Conservation (phyloP, 352 stramenopile species). For the Pythium sukuiense region DNA sequence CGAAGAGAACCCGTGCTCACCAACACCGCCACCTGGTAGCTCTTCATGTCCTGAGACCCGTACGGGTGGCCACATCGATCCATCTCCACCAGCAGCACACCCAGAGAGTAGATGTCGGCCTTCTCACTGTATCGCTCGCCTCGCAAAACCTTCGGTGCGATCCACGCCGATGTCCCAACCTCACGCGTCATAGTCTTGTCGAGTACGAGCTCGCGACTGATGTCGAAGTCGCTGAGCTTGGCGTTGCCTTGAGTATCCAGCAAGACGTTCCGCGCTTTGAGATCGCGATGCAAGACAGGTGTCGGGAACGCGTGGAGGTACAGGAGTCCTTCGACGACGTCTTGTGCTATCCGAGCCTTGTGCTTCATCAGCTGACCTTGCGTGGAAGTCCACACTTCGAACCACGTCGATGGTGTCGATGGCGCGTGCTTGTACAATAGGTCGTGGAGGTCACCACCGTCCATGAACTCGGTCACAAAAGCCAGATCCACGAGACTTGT, state of each 20-base stretch:
- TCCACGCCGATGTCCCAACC: slow-evolving; percentile 31
- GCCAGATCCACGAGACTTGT: slow-evolving; percentile 24
- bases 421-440: slow-evolving; percentile 8
- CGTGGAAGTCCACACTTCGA: neutral
- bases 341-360: slow-evolving; percentile 11
- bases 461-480: slow-evolving; percentile 33
- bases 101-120: slow-evolving; percentile 38
- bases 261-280: slow-evolving; percentile 23
- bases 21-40: slow-evolving; percentile 19
- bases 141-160: slow-evolving; percentile 32
- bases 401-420: neutral
- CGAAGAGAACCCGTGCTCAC: slow-evolving; percentile 19
- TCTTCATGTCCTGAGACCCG: slow-evolving; percentile 10
- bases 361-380: neutral
- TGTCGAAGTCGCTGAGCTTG: slow-evolving; percentile 31
- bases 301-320: slow-evolving; percentile 22
- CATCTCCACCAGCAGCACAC: slow-evolving; percentile 32
- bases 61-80: slow-evolving; percentile 27
- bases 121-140: slow-evolving; percentile 36
- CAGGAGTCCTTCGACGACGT: slow-evolving; percentile 21
- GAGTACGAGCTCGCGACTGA: slow-evolving; percentile 17
- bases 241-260: slow-evolving; percentile 7
- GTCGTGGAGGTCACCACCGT: slow-evolving; percentile 24
- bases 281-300: slow-evolving; percentile 22
- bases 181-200: slow-evolving; percentile 33